Evolutionary conservation across 2,329 filamentous ascomycete genomes (phyloP).

Genomic region (Dothiorella sarmentorum): DNA sequence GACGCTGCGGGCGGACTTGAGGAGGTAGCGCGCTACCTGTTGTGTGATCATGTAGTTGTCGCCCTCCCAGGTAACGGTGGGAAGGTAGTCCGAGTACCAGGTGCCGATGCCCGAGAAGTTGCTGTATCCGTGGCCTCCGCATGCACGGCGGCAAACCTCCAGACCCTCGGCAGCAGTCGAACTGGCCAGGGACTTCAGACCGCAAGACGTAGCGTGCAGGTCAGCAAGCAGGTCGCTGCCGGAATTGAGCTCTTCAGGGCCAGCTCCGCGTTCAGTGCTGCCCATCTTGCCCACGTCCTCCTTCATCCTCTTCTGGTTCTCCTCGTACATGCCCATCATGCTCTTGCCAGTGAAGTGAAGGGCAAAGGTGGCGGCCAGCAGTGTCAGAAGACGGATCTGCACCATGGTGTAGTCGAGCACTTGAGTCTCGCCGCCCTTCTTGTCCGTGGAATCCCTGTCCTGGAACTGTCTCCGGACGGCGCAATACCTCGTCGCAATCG

Average conservation of each 20-base stretch:
- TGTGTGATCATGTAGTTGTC: slow-evolving; percentile 83
- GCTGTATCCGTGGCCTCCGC: slow-evolving; percentile 73
- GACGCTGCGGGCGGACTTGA: slow-evolving; percentile 71
- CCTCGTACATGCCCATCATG: slow-evolving; percentile 71
- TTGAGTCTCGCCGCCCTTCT: slow-evolving; percentile 62
- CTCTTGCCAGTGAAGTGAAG: slow-evolving; percentile 73
- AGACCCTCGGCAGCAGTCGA: slow-evolving; percentile 71
- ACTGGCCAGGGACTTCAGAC: slow-evolving; percentile 69
- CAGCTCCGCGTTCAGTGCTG: slow-evolving; percentile 53
- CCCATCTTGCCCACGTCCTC: slow-evolving; percentile 40
- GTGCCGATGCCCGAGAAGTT: slow-evolving; percentile 72
- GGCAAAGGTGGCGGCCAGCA: slow-evolving; percentile 72
- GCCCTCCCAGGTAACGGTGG: slow-evolving; percentile 69
- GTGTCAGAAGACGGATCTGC: slow-evolving; percentile 67
- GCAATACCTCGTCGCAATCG: slow-evolving; percentile 72
- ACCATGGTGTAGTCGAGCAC: slow-evolving; percentile 82
- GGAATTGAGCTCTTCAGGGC: slow-evolving; percentile 64
- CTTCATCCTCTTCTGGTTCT: slow-evolving; percentile 66
- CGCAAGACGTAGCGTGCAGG: slow-evolving; percentile 72
- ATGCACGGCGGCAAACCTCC: slow-evolving; percentile 70
- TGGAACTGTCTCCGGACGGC: slow-evolving; percentile 75
- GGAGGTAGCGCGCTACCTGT: slow-evolving; percentile 70
- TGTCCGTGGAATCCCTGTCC: slow-evolving; percentile 63
- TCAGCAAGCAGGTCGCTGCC: slow-evolving; percentile 69
- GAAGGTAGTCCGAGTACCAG: slow-evolving; percentile 73